These are phyloP conservation scores for Prinsepia uniflora DNA, from an alignment of 306 rosid species.

Conservation along the genomic window DNA sequence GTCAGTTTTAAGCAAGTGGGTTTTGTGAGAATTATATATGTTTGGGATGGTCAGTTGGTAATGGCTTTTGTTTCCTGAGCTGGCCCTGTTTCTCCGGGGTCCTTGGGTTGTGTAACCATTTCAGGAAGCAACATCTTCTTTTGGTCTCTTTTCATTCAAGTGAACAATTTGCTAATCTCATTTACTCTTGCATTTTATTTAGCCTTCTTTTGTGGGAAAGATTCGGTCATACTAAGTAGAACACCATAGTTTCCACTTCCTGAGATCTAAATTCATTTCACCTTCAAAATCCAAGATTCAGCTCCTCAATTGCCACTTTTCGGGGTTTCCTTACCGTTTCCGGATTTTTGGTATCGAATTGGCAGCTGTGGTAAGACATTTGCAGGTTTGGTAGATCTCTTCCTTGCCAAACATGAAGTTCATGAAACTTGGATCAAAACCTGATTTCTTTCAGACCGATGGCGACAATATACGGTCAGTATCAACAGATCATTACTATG, in stretches of 20 bases:
- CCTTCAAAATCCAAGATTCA: constrained; percentile 24
- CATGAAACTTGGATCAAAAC: constrained; percentile 93
- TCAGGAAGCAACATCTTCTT: constrained; percentile 63
- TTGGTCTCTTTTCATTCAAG: constrained; percentile 53
- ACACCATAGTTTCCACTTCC: constrained; percentile 20
- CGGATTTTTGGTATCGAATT: constrained; percentile 12
- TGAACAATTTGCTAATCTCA: constrained; percentile 21
- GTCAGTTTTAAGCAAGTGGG: constrained; percentile 78
- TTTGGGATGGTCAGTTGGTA: constrained; percentile 33
- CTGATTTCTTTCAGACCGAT: constrained; percentile 77
- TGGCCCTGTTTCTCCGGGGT: constrained; percentile 46
- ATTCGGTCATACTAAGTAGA: constrained; percentile 56
- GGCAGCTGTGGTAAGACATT: not conserved
- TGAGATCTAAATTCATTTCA: constrained; percentile 21
- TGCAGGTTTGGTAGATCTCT: constrained; percentile 16
- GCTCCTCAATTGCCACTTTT: constrained; percentile 15
- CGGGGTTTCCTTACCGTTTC: constrained; percentile 11
- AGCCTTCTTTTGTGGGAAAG: constrained; percentile 54
- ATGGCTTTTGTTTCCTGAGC: constrained; percentile 59
- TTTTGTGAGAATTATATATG: constrained; percentile 40
- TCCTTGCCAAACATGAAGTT: constrained; percentile 65
- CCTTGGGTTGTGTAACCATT: constrained; percentile 57
- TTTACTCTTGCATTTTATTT: constrained; percentile 20
- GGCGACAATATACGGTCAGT: constrained; percentile 67
- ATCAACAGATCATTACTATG: constrained; percentile 23